Conservation (phyloP, 2,329 filamentous ascomycete genomes). For the Monosporascus sp. region DNA sequence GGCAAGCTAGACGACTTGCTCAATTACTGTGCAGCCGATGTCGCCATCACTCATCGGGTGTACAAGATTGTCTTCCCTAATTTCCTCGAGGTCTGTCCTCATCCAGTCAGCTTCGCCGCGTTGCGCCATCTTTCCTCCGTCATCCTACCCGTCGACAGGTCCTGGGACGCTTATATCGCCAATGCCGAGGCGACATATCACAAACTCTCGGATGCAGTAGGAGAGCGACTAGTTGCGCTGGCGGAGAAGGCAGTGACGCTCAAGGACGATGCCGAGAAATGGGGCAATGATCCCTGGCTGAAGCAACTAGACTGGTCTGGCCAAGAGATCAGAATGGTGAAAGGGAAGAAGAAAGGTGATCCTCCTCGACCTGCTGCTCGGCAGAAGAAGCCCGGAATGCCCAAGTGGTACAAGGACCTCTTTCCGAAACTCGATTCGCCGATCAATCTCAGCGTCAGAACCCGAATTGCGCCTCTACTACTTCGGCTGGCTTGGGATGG, state of each 20-base stretch:
- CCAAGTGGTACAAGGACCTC: conserved; percentile 91
- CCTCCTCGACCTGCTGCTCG: conserved; percentile 69
- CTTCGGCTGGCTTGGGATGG: conserved; percentile 85
- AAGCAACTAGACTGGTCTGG: conserved; percentile 92
- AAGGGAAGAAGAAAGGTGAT: conserved; percentile 82
- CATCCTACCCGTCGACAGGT: conserved; percentile 81
- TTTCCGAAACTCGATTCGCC: conserved; percentile 62
- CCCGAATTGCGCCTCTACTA: conserved; percentile 78
- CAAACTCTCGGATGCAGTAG: conserved; percentile 69
- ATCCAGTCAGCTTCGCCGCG: conserved; percentile 95
- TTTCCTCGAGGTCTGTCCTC: conserved; percentile 84
- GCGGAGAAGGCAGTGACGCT: conserved; percentile 71
- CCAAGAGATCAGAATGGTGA: conserved; percentile 85
- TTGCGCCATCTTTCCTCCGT: conserved; percentile 89
- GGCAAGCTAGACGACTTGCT: conserved; percentile 74
- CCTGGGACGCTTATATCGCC: conserved; percentile 79
- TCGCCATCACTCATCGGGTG: conserved; percentile 87
- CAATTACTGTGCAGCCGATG: conserved; percentile 92
- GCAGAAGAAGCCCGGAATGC: conserved; percentile 93
- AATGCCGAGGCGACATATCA: conserved; percentile 84
- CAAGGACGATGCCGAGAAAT: conserved; percentile 64
- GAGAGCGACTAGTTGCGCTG: conserved; percentile 66
- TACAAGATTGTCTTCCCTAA: conserved; percentile 89
- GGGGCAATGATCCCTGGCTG: conserved; percentile 81
- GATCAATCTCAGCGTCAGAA: conserved; percentile 79